Conservation (phyloP, 2,329 filamentous ascomycete genomes). For the Ceratocystis cacaofunesta region DNA sequence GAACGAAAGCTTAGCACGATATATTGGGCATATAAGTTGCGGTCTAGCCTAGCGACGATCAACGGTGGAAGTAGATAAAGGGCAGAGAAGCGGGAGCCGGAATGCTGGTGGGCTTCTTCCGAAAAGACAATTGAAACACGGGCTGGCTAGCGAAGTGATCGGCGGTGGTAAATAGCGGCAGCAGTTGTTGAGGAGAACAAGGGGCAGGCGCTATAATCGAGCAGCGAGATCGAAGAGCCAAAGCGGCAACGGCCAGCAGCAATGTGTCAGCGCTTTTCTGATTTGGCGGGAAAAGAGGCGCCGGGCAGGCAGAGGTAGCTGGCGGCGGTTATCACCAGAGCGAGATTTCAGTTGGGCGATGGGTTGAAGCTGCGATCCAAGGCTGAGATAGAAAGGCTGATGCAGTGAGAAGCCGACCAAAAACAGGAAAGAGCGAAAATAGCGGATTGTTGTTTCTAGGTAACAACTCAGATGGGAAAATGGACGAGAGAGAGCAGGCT, state of each 20-base stretch:
- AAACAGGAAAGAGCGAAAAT: background rate
- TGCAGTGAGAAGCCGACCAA: background rate
- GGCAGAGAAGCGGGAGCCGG: too few relatives aligned
- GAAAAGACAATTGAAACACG: background rate
- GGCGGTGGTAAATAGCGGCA: background rate
- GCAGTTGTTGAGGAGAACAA: background rate
- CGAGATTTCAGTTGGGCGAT: too few relatives aligned
- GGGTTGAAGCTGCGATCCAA: too few relatives aligned
- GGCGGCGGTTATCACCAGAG: too few relatives aligned
- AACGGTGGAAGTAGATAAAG: background rate
- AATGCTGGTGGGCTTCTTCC: too few relatives aligned
- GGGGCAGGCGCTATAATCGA: too few relatives aligned
- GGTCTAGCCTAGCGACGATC: background rate
- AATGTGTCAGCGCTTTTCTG: too few relatives aligned
- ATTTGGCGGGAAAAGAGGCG: too few relatives aligned
- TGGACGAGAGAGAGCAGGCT: background rate
- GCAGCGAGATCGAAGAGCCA: too few relatives aligned
- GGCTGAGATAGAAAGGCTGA: too few relatives aligned
- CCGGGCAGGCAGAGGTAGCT: too few relatives aligned
- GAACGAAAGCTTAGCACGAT: background rate
- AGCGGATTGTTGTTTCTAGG: background rate
- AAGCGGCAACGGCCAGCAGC: too few relatives aligned
- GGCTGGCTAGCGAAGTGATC: background rate
- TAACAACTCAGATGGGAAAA: background rate
- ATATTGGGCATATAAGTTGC: background rate